Conservation (phyloP, 805 yeast genomes). For the Yamadazyma endophytica region DNA sequence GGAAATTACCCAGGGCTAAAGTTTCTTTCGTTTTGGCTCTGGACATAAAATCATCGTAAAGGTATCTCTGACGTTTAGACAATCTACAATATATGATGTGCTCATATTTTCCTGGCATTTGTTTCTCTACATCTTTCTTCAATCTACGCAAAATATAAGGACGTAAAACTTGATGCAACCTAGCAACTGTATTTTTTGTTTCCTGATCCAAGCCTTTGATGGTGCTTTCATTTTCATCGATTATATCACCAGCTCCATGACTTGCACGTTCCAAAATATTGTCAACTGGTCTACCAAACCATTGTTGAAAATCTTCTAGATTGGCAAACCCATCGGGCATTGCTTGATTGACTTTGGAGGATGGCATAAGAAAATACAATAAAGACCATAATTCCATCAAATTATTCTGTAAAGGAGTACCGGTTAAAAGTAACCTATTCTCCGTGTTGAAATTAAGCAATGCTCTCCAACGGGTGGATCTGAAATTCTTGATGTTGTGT, state of each 20-base stretch:
- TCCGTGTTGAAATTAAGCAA: conserved; percentile 89
- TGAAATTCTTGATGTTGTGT: conserved; percentile 92
- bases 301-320: conserved; percentile 90
- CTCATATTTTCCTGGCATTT: conserved; percentile 97
- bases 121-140: conserved; percentile 95
- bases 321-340: conserved; percentile 97
- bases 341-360: conserved; percentile 61
- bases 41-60: conserved; percentile 96
- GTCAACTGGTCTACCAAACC: conserved; percentile 99
- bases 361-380: conserved; percentile 93
- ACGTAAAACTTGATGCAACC: conserved; percentile 87
- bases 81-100: conserved; percentile 89
- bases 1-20: conserved; percentile 86
- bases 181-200: conserved; percentile 77
- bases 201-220: conserved; percentile 57
- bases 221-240: conserved; percentile 34
- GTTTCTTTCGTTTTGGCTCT: conserved; percentile 94
- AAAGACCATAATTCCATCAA: conserved; percentile 95
- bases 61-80: conserved; percentile 84
- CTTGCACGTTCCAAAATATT: conserved; percentile 70
- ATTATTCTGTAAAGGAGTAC: conserved; percentile 96
- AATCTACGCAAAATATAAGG: conserved; percentile 89
- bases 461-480: conserved; percentile 97
- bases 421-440: conserved; percentile 82
- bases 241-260: conserved; percentile 46